Conservation (phyloP, 2,329 filamentous ascomycete species). For the Monilinia polystroma region DNA sequence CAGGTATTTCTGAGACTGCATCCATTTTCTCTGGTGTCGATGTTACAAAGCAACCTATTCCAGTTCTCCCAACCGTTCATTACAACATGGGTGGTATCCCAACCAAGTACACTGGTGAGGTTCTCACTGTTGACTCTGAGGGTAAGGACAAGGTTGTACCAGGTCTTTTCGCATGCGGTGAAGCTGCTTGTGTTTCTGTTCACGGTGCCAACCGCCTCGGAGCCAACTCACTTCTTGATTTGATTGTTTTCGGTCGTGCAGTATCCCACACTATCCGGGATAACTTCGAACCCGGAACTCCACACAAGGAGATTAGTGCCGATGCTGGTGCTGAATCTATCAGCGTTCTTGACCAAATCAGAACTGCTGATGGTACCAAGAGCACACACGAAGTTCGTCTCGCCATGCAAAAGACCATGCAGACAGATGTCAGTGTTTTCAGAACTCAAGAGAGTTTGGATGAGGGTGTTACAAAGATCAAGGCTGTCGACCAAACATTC, state of each 20-base stretch:
- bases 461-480: slow-evolving; percentile 87
- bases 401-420: slow-evolving; percentile 98
- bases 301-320: slow-evolving; percentile 62
- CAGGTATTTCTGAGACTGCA: slow-evolving; percentile 52
- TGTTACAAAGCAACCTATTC: slow-evolving; percentile 49
- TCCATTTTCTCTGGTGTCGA: slow-evolving; percentile 51
- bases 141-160: slow-evolving; percentile 46
- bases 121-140: slow-evolving; percentile 44
- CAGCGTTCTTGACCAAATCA: slow-evolving; percentile 66
- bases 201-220: slow-evolving; percentile 50
- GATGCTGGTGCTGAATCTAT: slow-evolving; percentile 78
- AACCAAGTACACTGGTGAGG: slow-evolving; percentile 50
- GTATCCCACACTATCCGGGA: slow-evolving; percentile 93
- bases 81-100: slow-evolving; percentile 53
- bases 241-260: slow-evolving; percentile 51
- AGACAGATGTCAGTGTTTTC: slow-evolving; percentile 96
- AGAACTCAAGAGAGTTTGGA: slow-evolving; percentile 82
- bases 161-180: slow-evolving; percentile 50
- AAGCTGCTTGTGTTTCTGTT: slow-evolving; percentile 50
- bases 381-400: slow-evolving; percentile 84
- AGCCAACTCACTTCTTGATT: slow-evolving; percentile 50
- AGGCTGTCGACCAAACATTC: slow-evolving; percentile 77
- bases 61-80: slow-evolving; percentile 51
- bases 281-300: slow-evolving; percentile 44
- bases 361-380: slow-evolving; percentile 46